Evolutionary conservation across 192 early-diverging fungal genomes (phyloP).

Genomic region (Bifiguratus adelaidae): DNA sequence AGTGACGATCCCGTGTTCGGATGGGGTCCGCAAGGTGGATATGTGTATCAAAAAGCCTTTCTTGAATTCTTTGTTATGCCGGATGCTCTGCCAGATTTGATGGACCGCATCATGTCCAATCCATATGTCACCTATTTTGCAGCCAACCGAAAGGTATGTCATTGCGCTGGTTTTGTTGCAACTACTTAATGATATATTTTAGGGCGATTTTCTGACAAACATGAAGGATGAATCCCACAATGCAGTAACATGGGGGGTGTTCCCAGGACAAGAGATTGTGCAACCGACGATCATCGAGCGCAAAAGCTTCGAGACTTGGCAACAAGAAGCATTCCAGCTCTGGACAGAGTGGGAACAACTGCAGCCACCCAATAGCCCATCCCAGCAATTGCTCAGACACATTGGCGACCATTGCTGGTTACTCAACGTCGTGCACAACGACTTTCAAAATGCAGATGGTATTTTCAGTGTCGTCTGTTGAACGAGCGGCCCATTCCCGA

Average conservation of each 20-base stretch:
- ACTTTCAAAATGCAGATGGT: conserved; percentile 39
- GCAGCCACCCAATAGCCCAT: conserved; percentile 44
- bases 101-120: conserved; percentile 36
- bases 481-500: no score
- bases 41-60: conserved; percentile 79
- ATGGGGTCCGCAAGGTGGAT: conserved; percentile 79
- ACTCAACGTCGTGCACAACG: conserved; percentile 76
- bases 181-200: conserved; percentile 1
- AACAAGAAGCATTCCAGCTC: conserved; percentile 72
- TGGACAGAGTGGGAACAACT: conserved; percentile 71
- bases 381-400: conserved; percentile 46
- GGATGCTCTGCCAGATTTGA: conserved; percentile 37
- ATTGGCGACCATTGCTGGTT: conserved; percentile 61
- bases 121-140: conserved; percentile 84
- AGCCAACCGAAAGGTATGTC: conserved; percentile 55
- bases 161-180: conserved; percentile 23
- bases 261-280: conserved; percentile 82
- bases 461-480: conserved; percentile 42
- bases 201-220: conserved; percentile 60
- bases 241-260: conserved; percentile 87
- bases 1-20: conserved; percentile 59
- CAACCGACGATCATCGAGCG: conserved; percentile 77
- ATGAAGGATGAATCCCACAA: conserved; percentile 49
- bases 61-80: conserved; percentile 72
- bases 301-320: conserved; percentile 67